These are phyloP conservation scores for Mucor lusitanicus DNA, from an alignment of 371 early-diverging fungal genomes.

Conservation along the genomic window DNA sequence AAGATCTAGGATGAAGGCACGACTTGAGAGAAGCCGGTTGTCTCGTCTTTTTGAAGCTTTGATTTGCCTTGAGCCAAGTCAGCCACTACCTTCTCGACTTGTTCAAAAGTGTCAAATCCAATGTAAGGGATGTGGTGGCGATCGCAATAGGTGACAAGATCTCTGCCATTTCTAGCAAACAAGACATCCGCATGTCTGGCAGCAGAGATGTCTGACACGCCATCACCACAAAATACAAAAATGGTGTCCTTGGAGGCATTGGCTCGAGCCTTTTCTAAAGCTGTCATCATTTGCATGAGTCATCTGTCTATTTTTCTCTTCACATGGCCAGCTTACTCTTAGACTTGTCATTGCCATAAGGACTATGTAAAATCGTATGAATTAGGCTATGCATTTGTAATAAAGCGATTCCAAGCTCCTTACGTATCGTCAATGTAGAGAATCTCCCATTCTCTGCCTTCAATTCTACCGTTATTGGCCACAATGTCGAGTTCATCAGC, in stretches of 20 bases:
- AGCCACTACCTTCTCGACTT: conserved; percentile 24
- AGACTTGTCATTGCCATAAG: conserved; percentile 64
- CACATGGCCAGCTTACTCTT: conserved; percentile 24
- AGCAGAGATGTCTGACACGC: conserved; percentile 67
- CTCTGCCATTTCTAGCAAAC: conserved; percentile 63
- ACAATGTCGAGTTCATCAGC: conserved; percentile 46
- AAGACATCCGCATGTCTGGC: conserved; percentile 63
- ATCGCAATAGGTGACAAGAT: conserved; percentile 62
- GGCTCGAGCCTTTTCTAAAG: conserved; percentile 35
- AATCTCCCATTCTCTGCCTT: conserved; percentile 56
- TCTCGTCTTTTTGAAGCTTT: not conserved
- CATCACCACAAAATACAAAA: conserved; percentile 69
- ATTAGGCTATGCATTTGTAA: no score
- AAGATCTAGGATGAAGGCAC: not conserved
- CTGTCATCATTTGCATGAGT: conserved; percentile 8
- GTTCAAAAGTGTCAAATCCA: conserved; percentile 54
- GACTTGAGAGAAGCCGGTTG: conserved; percentile 38
- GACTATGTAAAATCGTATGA: conserved; percentile 20
- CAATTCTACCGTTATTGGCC: conserved; percentile 50
- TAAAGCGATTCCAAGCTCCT: no score
- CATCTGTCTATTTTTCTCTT: no score
- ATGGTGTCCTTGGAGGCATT: conserved; percentile 33
- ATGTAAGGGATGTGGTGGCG: conserved; percentile 51
- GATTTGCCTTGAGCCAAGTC: conserved; percentile 3
- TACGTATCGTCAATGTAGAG: conserved; percentile 59